Percentiles rank a stretch among this genome's conserved stretches.
phyloP scores from a whole-genome alignment of 140 eudicot species.

The Anethum foeniculum region DNA sequence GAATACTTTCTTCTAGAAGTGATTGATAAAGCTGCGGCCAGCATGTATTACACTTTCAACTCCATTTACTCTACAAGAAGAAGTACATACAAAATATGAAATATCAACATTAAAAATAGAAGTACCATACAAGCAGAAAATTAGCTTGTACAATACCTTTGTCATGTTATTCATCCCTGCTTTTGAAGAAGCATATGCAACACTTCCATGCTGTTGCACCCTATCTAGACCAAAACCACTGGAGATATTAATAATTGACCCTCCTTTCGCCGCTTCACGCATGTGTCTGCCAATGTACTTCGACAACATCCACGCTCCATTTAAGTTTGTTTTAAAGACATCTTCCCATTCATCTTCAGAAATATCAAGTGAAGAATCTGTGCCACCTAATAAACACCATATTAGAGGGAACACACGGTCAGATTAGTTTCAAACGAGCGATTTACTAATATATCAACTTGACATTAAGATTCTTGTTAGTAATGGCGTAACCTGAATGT shows the following conservation, averaged over 20 bases:
- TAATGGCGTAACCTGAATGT: background rate
- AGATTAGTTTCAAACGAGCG: background rate
- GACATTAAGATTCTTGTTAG: background rate
- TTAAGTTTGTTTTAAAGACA: constrained; percentile 35
- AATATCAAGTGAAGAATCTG: constrained; percentile 38
- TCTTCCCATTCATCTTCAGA: constrained; percentile 48
- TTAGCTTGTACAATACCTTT: constrained; percentile 23
- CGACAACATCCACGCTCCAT: constrained; percentile 52
- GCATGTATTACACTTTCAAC: background rate
- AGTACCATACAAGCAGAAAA: background rate
- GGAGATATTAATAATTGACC: constrained; percentile 47
- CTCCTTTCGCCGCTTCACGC: constrained; percentile 50
- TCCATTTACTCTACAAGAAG: background rate
- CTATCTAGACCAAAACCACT: constrained; percentile 47
- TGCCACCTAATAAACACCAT: constrained; percentile 28
- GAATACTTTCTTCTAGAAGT: too few relatives aligned
- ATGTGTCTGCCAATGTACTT: constrained; percentile 44
- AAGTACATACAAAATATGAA: too few relatives aligned
- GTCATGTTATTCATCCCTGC: constrained; percentile 57
- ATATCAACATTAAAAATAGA: background rate
- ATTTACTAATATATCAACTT: background rate
- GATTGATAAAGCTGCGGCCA: too few relatives aligned
- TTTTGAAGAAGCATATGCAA: constrained; percentile 58
- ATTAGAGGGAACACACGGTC: background rate
- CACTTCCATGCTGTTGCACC: constrained; percentile 37